phyloP scores from a whole-genome alignment of 2,329 filamentous ascomycete genomes.

The Sporothrix protearum region DNA sequence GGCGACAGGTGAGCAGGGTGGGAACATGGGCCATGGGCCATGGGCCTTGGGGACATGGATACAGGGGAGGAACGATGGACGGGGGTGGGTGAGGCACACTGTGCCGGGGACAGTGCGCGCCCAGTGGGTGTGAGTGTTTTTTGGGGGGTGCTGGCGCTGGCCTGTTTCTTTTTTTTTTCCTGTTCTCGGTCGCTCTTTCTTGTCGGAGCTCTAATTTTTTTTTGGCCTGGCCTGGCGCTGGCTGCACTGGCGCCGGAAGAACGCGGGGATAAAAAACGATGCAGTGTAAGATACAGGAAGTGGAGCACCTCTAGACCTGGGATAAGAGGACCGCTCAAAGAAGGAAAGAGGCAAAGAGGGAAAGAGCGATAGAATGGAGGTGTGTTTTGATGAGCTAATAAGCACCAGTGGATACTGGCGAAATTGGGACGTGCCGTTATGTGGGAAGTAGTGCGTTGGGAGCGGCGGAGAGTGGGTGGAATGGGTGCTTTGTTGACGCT shows the following conservation, averaged over 20 bases:
- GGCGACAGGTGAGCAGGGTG: constrained; percentile 12
- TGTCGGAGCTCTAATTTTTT: neutral
- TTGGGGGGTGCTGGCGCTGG: constrained; percentile 1
- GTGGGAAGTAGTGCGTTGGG: constrained; percentile 19
- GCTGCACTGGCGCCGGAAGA: constrained; percentile 24
- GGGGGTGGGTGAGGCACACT: neutral
- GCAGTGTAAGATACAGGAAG: constrained; percentile 19
- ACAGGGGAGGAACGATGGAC: constrained; percentile 13
- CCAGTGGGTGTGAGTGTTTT: constrained; percentile 16
- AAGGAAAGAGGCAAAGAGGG: constrained; percentile 14
- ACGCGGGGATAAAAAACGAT: constrained; percentile 24
- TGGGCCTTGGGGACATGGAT: constrained; percentile 16
- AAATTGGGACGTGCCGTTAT: constrained; percentile 26
- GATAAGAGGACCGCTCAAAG: constrained; percentile 20
- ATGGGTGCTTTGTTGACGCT: constrained; percentile 14
- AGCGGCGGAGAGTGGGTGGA: constrained; percentile 10
- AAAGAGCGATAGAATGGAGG: constrained; percentile 20
- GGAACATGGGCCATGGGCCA: constrained; percentile 4
- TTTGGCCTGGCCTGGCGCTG: neutral
- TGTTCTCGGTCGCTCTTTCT: neutral
- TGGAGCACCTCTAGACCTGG: constrained; percentile 16
- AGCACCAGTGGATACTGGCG: constrained; percentile 26
- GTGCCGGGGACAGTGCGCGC: constrained; percentile 14
- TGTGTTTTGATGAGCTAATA: constrained; percentile 27
- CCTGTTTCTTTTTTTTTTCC: neutral